A percentile compares a stretch with the other conserved stretches of the same genome.
phyloP scores from a whole-genome alignment of 2,329 filamentous ascomycete species.

The Neonectria coccinea region DNA sequence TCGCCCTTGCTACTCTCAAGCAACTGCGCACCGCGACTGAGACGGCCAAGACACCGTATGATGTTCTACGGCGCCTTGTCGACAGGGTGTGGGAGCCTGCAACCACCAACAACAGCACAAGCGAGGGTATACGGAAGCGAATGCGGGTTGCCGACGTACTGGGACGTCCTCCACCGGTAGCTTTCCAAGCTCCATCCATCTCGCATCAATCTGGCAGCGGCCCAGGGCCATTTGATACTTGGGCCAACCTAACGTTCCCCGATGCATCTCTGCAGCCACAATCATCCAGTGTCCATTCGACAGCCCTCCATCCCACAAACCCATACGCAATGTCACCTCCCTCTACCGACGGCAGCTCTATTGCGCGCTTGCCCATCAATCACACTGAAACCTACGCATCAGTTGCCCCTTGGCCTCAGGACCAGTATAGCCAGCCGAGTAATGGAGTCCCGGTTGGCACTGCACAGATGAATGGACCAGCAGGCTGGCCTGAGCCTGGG shows the following conservation, averaged over 20 bases:
- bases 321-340: neutral
- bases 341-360: neutral
- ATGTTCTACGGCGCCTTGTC: constrained; percentile 47
- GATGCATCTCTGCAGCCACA: neutral
- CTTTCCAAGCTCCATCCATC: neutral
- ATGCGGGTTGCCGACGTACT: neutral
- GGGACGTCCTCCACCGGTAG: neutral
- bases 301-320: neutral
- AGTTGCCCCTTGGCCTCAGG: constrained; percentile 2
- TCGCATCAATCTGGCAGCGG: neutral
- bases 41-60: constrained; percentile 49
- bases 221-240: neutral
- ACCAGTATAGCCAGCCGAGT: neutral
- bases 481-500: neutral
- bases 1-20: constrained; percentile 51
- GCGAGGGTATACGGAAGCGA: constrained; percentile 6
- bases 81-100: constrained; percentile 24
- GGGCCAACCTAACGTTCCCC: constrained; percentile 2
- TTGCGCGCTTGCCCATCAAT: neutral
- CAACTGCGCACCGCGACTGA: constrained; percentile 46
- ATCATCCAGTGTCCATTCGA: neutral
- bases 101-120: neutral
- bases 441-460: neutral
- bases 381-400: neutral
- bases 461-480: neutral